A percentile compares a stretch with the other conserved stretches of the same genome.
Conservation (phyloP, 352 stramenopile genomes). For the Phytophthora pisi region DNA sequence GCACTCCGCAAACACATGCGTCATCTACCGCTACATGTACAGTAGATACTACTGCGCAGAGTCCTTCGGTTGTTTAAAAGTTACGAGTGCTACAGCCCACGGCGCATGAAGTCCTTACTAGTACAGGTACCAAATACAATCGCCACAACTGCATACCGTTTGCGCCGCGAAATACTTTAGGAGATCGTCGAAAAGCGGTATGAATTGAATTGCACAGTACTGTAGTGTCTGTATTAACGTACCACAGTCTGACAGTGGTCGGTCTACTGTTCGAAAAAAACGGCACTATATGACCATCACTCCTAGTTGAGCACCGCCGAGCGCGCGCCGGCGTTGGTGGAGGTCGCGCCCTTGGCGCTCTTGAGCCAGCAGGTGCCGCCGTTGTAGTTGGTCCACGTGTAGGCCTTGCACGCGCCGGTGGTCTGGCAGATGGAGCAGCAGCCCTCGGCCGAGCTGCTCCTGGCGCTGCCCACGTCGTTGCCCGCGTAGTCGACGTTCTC, state of each 20-base stretch:
- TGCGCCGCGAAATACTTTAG: too few relatives aligned
- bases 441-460: slow-evolving; percentile 19
- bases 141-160: too few relatives aligned
- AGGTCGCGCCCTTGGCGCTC: slow-evolving; percentile 27
- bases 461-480: slow-evolving; percentile 30
- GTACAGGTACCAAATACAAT: too few relatives aligned
- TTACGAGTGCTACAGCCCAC: too few relatives aligned
- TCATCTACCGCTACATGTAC: background rate
- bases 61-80: too few relatives aligned
- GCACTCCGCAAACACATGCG: background rate
- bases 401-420: slow-evolving; percentile 33
- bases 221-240: background rate
- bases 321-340: slow-evolving; percentile 14
- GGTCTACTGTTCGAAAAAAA: background rate
- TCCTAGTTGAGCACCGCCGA: slow-evolving; percentile 26
- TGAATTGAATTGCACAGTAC: too few relatives aligned
- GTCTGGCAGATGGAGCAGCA: slow-evolving; percentile 42
- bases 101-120: too few relatives aligned
- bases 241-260: background rate
- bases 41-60: too few relatives aligned
- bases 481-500: slow-evolving; percentile 43
- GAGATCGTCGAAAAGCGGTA: too few relatives aligned
- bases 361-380: slow-evolving; percentile 58
- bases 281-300: background rate
- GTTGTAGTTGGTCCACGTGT: slow-evolving; percentile 52